phyloP scores from a whole-genome alignment of 2,329 filamentous ascomycete genomes.

The Monascus ruber region DNA sequence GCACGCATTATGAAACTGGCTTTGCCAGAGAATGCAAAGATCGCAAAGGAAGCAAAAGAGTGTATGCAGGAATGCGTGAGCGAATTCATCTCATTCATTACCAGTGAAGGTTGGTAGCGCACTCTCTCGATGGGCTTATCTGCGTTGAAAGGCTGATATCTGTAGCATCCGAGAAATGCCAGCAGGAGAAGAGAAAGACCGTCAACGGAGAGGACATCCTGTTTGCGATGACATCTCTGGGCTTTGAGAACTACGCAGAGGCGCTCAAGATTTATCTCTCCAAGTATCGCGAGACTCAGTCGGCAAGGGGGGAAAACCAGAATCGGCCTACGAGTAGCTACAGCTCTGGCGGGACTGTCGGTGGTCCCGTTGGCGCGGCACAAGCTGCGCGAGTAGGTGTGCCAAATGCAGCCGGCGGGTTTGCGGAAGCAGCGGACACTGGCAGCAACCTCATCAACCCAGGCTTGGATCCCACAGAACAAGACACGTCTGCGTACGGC shows the following conservation, averaged over 20 bases:
- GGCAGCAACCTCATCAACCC: slow-evolving; percentile 35
- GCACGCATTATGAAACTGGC: slow-evolving; percentile 98
- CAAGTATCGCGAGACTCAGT: slow-evolving; percentile 91
- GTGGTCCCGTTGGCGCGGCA: slow-evolving; percentile 18
- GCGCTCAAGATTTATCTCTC: slow-evolving; percentile 96
- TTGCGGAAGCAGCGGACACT: slow-evolving; percentile 30
- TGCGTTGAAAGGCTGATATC: background rate
- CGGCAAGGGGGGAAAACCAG: slow-evolving; percentile 57
- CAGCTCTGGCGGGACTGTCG: slow-evolving; percentile 27
- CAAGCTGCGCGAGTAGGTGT: slow-evolving; percentile 19
- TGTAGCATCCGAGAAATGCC: slow-evolving; percentile 93
- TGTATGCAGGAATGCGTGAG: slow-evolving; percentile 99
- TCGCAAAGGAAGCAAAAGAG: slow-evolving; percentile 97
- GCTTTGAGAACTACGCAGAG: slow-evolving; percentile 98
- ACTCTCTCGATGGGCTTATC: too few relatives aligned
- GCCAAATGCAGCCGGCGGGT: slow-evolving; percentile 12
- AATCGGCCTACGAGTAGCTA: slow-evolving; percentile 44
- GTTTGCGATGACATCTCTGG: slow-evolving; percentile 97
- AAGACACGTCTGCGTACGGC: slow-evolving; percentile 33
- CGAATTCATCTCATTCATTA: slow-evolving; percentile 99
- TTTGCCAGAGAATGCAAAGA: slow-evolving; percentile 95
- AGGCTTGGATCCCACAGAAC: slow-evolving; percentile 33
- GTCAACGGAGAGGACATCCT: slow-evolving; percentile 98
- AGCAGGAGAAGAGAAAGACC: slow-evolving; percentile 98
- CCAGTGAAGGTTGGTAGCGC: slow-evolving; percentile 72